Percentiles rank a stretch among this genome's conserved stretches.
Conservation (phyloP, 495 filamentous ascomycete species). For the Podospora pseudoanserina region DNA sequence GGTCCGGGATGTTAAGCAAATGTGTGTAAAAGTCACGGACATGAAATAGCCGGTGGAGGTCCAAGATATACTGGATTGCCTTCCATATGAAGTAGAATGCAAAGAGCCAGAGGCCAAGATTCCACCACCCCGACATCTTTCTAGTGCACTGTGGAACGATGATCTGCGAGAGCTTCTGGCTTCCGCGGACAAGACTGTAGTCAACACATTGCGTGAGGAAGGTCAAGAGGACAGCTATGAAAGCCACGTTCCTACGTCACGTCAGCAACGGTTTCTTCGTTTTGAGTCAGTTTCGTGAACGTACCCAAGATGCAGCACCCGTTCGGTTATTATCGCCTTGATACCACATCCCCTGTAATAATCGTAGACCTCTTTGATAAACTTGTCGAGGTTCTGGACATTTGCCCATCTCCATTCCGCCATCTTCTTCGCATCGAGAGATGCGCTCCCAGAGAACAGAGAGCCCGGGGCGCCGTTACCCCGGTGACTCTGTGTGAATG, state of each 20-base stretch:
- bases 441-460: conserved; percentile 37
- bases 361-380: conserved; percentile 83
- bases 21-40: conserved; percentile 88
- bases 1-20: conserved; percentile 80
- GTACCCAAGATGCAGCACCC: conserved; percentile 70
- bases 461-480: conserved; percentile 25
- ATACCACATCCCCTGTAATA: conserved; percentile 85
- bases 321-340: conserved; percentile 78
- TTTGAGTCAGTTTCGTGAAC: conserved; percentile 23
- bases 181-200: conserved; percentile 69
- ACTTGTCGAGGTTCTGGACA: conserved; percentile 85
- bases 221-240: conserved; percentile 78
- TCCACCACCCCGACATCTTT: conserved; percentile 78
- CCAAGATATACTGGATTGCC: conserved; percentile 68
- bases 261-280: conserved; percentile 13
- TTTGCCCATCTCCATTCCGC: conserved; percentile 97
- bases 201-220: conserved; percentile 87
- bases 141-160: conserved; percentile 77
- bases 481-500: conserved; percentile 14
- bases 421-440: conserved; percentile 67
- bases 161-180: conserved; percentile 71
- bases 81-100: conserved; percentile 85
- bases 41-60: conserved; percentile 67
- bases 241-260: conserved; percentile 53
- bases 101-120: conserved; percentile 78